Evolutionary conservation across 257 asterid genomes (phyloP).

Genomic region (Apocynum venetum): DNA sequence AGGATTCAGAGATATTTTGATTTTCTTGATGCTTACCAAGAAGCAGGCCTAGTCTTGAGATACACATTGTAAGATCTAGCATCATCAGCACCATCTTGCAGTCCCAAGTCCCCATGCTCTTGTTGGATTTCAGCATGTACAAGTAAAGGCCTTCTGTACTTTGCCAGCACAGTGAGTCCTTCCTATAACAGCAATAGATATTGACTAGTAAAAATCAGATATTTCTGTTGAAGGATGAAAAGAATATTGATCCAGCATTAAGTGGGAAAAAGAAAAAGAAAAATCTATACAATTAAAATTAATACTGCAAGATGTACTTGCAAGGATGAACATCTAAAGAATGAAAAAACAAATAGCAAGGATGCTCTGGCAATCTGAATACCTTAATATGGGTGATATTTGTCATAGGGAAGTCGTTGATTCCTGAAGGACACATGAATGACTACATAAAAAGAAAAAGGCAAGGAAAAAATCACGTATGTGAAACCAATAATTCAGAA

Average conservation of each 20-base stretch:
- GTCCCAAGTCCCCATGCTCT: constrained; percentile 36
- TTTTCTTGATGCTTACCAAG: constrained; percentile 43
- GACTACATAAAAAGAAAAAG: constrained; percentile 45
- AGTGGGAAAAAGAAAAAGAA: too few species aligned
- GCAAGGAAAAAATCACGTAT: constrained; percentile 4
- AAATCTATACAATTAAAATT: neutral
- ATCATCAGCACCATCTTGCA: constrained; percentile 29
- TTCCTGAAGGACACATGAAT: constrained; percentile 98
- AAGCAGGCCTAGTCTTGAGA: constrained; percentile 84
- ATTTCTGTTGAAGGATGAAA: neutral
- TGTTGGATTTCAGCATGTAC: constrained; percentile 83
- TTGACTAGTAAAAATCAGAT: constrained; percentile 8
- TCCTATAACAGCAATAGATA: constrained; percentile 36
- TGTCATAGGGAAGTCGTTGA: constrained; percentile 96
- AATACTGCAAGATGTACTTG: neutral
- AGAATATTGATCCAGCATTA: neutral
- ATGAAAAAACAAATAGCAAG: neutral
- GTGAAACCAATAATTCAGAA: neutral
- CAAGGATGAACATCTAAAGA: neutral
- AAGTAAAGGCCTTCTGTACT: constrained; percentile 78
- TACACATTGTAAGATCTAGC: constrained; percentile 76
- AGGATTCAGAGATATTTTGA: neutral
- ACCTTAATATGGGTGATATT: constrained; percentile 87
- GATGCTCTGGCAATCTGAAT: constrained; percentile 6
- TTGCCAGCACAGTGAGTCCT: constrained; percentile 75